These are phyloP conservation scores for Fusarium xylarioides DNA, from an alignment of 2,329 filamentous ascomycete species.

Conservation along the genomic window DNA sequence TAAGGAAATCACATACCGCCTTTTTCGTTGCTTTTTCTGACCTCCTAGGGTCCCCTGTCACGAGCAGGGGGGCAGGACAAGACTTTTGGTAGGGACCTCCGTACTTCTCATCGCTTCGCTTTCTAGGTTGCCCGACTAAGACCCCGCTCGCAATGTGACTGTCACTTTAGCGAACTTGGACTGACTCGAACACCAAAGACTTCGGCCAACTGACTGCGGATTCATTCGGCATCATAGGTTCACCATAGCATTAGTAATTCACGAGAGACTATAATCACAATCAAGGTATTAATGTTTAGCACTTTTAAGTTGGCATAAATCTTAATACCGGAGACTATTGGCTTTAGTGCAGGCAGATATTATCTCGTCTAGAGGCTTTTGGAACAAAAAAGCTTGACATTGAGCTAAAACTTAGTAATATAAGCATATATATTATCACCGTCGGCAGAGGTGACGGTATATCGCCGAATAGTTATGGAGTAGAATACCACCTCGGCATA, in stretches of 20 bases:
- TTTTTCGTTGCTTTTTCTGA: no score
- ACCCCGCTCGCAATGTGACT: no score
- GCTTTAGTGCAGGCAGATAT: not conserved
- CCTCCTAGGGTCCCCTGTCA: no score
- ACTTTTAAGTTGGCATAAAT: not conserved
- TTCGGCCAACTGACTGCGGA: rapidly evolving
- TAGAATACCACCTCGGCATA: not conserved
- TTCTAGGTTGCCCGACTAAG: not conserved
- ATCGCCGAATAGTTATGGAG: not conserved
- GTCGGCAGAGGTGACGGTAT: not conserved
- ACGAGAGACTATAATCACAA: rapidly evolving
- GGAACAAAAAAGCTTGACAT: not conserved
- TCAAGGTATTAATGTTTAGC: not conserved
- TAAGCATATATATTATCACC: not conserved
- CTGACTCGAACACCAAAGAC: not conserved
- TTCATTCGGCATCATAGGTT: not conserved
- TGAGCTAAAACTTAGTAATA: not conserved
- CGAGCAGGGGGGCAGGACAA: no score
- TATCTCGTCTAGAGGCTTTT: not conserved
- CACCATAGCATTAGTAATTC: not conserved
- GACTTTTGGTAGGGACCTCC: no score
- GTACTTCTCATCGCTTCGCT: rapidly evolving
- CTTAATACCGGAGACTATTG: not conserved
- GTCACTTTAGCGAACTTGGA: no score
- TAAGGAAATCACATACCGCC: no score